Conservation (phyloP, 805 yeast species). For the Starmera amethionina region DNA sequence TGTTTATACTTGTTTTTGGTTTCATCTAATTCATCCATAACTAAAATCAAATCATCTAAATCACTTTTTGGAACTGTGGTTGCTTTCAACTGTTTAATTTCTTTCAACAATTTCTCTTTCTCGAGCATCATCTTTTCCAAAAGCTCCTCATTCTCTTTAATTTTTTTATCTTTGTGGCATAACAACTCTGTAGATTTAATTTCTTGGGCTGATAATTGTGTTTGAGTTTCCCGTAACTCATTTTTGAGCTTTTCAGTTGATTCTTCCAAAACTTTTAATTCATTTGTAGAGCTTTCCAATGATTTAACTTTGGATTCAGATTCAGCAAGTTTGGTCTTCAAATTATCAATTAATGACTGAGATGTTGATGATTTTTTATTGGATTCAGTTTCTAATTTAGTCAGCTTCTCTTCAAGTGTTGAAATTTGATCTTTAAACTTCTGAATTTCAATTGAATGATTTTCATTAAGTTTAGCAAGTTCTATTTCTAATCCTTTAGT, state of each 20-base stretch:
- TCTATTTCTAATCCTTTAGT: not conserved
- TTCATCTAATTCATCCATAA: constrained; percentile 72
- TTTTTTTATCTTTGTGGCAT: not conserved
- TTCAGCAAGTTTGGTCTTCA: not conserved
- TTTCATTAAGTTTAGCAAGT: too few species aligned
- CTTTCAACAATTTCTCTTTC: constrained; percentile 13
- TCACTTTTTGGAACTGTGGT: constrained; percentile 38
- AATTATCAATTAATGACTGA: not conserved
- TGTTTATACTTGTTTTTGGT: constrained; percentile 47
- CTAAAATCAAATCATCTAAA: constrained; percentile 64
- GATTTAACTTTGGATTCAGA: constrained; percentile 1
- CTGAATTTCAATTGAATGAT: not conserved
- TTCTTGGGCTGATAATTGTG: not conserved
- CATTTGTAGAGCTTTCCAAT: constrained; percentile 3
- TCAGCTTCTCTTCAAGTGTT: not conserved
- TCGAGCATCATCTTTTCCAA: constrained; percentile 1
- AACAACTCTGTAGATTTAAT: not conserved
- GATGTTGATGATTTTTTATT: not conserved
- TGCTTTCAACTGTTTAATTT: constrained; percentile 8
- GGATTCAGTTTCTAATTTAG: not conserved
- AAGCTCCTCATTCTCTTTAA: constrained; percentile 2
- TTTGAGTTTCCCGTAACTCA: not conserved
- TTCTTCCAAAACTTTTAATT: constrained; percentile 1
- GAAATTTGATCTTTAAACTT: not conserved
- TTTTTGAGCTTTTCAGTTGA: not conserved